A percentile compares a stretch with the other conserved stretches of the same genome.
Conservation (phyloP, 306 rosid species). For the Benincasa hispida region DNA sequence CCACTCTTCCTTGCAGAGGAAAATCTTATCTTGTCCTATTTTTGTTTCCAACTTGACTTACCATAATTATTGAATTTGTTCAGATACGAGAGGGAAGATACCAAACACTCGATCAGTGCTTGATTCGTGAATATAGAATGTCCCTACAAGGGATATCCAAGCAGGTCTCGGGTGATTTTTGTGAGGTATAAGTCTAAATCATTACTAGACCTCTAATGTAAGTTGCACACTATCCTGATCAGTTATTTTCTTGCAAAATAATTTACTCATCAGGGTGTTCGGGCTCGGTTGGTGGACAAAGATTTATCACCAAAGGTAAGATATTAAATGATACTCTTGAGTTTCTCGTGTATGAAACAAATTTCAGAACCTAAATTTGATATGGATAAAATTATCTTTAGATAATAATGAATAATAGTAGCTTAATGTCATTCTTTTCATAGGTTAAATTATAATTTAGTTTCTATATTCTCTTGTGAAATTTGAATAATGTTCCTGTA, state of each 20-base stretch:
- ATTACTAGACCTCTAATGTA: background rate
- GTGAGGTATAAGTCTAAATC: constrained; percentile 42
- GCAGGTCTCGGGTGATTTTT: constrained; percentile 59
- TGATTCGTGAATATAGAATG: constrained; percentile 76
- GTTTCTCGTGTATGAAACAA: background rate
- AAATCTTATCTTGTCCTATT: background rate
- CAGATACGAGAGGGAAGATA: constrained; percentile 81
- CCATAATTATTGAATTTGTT: constrained; percentile 6
- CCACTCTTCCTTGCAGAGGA: background rate
- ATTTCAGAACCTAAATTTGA: background rate
- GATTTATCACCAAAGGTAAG: constrained; percentile 75
- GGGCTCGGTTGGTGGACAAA: constrained; percentile 75
- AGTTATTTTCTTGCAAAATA: background rate
- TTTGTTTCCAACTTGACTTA: background rate
- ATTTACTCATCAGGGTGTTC: constrained; percentile 48
- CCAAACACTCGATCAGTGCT: constrained; percentile 78
- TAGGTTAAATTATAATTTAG: background rate
- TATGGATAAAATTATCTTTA: background rate
- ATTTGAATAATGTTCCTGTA: background rate
- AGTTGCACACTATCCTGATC: background rate
- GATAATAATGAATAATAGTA: background rate
- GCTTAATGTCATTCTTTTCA: background rate
- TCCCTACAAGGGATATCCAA: constrained; percentile 46
- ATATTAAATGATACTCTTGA: background rate
- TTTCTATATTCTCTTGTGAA: background rate